Conservation (phyloP, 164 flowering plant genomes). For the Paratinospora sagittata region DNA sequence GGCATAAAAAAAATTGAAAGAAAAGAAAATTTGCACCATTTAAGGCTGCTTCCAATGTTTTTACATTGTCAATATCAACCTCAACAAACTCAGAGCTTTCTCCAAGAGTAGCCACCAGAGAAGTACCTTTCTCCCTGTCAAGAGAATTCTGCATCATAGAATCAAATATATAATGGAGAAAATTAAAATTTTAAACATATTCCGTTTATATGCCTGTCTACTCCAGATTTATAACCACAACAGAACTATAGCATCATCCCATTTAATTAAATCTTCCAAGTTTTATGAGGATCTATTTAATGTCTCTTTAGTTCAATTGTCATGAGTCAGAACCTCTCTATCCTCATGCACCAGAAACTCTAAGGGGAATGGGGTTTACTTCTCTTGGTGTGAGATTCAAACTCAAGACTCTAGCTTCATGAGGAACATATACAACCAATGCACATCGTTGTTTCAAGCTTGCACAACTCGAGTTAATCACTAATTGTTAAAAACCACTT, state of each 20-base stretch:
- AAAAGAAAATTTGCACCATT: constrained; percentile 34
- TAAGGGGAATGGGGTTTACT: too few relatives aligned
- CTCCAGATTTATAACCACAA: too few relatives aligned
- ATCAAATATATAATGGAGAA: neutral
- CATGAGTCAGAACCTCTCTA: neutral
- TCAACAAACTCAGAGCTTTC: constrained; percentile 55
- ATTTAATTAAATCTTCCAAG: neutral
- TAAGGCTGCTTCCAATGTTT: constrained; percentile 53
- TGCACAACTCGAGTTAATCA: too few relatives aligned
- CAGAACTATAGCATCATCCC: too few relatives aligned
- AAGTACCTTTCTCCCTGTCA: constrained; percentile 73
- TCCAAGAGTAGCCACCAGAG: constrained; percentile 64
- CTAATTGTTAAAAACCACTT: too few relatives aligned
- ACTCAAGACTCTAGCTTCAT: too few relatives aligned
- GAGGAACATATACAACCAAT: too few relatives aligned
- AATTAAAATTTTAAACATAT: neutral
- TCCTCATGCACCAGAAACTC: too few relatives aligned
- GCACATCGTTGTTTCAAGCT: too few relatives aligned
- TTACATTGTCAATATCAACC: constrained; percentile 48
- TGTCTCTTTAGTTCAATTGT: too few relatives aligned
- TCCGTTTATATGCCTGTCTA: neutral
- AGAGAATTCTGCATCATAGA: constrained; percentile 1
- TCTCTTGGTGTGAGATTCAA: too few relatives aligned
- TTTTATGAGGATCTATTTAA: too few relatives aligned
- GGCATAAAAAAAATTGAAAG: neutral